Evolutionary conservation across 2,329 filamentous ascomycete genomes (phyloP).

Genomic region (Beauveria medogensis): DNA sequence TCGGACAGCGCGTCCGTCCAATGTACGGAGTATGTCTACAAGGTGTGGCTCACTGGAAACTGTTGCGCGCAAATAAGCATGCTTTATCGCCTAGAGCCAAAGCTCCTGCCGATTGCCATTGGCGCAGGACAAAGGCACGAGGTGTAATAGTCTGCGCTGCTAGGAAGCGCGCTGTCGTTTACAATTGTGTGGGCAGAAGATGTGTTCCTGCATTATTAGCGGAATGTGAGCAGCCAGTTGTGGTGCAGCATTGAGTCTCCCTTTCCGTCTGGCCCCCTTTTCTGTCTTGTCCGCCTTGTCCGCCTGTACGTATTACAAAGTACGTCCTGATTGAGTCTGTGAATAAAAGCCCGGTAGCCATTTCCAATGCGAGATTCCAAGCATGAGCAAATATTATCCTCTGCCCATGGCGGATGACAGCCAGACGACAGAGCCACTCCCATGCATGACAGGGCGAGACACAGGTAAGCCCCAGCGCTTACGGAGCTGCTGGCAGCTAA

Average conservation of each 20-base stretch:
- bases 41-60: background rate
- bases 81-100: background rate
- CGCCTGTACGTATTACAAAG: too few relatives aligned
- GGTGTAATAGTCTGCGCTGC: background rate
- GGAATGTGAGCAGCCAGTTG: background rate
- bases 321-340: too few relatives aligned
- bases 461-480: background rate
- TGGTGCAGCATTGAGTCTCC: background rate
- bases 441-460: background rate
- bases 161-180: constrained; percentile 8
- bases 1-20: too few relatives aligned
- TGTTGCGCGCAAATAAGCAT: background rate
- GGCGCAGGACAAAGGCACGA: background rate
- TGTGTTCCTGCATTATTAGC: constrained; percentile 17
- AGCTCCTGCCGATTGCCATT: background rate
- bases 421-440: background rate
- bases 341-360: too few relatives aligned
- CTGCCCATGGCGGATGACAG: background rate
- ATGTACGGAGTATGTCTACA: too few relatives aligned
- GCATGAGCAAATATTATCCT: too few relatives aligned
- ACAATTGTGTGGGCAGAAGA: constrained; percentile 7
- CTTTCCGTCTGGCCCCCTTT: background rate
- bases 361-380: too few relatives aligned
- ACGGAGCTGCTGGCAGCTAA: background rate
- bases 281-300: background rate